Base-by-base conservation (phyloP, 768 basidiomycete genomes). In the Vishniacozyma victoriae region DNA sequence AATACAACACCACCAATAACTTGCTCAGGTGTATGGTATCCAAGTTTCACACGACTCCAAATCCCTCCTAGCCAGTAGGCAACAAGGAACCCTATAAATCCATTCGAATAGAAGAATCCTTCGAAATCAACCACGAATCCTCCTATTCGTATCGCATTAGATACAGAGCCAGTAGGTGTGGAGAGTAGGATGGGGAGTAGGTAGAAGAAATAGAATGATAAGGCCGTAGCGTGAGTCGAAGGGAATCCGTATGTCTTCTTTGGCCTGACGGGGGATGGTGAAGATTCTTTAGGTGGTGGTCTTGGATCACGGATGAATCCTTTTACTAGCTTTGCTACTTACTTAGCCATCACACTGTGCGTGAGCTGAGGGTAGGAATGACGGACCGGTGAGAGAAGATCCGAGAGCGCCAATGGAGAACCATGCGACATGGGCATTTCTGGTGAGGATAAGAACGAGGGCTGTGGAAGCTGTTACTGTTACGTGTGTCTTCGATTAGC, bases 161-260 rank as follows among this genome's bases (percentile, higher is more conserved):
- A 14, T n/a, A n/a, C n/a, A n/a, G 41, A 20, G 13, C 44, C 19
- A n/a, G 39, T 25, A 26, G 40, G 2, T 14, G 36, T 41, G 27
- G 18, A 23, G 19, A 40, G 52, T 35, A 65, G 39, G 51, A 60
- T 55, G 26, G 72, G 67, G 15, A 67, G 42, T 50, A 75, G 58
- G 55, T 74, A 75, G 48, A 62, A 57, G 29, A 65, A 64, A 57
- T 73, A 74, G 58, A 74, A 76, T 16, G 72, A 58, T 35, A 76
- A 71, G 6, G 72, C 65, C 13, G 74, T 73, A 3, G 72, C 72
- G 50, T 76, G 76, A 0, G 76, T 76, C 4, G 73, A 75, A 19
- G 76, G 76, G 74, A 76, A 75, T 5, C 76, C 76, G 65, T 75
- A 75, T 7, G 75, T 74, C 40, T 64, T 68, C 40, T 74, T 69